Percentiles rank a stretch among this genome's conserved stretches.
These are phyloP conservation scores for Penicillium malachiteum DNA, from an alignment of 495 filamentous ascomycete genomes.

Conservation along the genomic window DNA sequence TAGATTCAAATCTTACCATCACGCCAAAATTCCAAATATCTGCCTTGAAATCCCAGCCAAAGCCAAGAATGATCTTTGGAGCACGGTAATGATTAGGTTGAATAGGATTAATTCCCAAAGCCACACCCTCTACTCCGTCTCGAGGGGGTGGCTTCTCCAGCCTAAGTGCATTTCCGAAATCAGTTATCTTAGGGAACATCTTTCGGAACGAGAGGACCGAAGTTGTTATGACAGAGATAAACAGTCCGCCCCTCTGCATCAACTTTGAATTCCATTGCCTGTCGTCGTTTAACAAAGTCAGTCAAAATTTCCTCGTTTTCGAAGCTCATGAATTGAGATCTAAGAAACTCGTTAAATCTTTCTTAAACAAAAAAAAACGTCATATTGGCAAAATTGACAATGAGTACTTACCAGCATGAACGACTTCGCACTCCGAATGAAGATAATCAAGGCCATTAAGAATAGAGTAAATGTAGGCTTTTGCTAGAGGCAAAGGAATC, in stretches of 20 bases:
- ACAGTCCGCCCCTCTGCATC: conserved; percentile 14
- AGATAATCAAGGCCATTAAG: conserved; percentile 40
- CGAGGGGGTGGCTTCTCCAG: conserved; percentile 9
- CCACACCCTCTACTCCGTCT: background rate
- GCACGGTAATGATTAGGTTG: conserved; percentile 34
- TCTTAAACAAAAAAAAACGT: background rate
- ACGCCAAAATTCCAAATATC: conserved; percentile 41
- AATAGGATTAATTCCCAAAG: conserved; percentile 21
- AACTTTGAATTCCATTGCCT: conserved; percentile 38
- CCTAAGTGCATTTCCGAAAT: conserved; percentile 68
- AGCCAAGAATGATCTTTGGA: conserved; percentile 35
- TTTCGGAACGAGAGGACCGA: conserved; percentile 22
- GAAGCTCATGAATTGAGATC: too few species aligned
- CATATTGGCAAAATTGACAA: background rate
- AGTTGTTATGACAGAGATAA: conserved; percentile 34
- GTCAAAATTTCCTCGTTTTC: too few species aligned
- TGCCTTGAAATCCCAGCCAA: conserved; percentile 31
- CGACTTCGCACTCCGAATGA: conserved; percentile 34
- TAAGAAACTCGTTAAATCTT: conserved; percentile 10
- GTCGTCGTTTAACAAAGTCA: too few species aligned
- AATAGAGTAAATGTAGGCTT: conserved; percentile 31
- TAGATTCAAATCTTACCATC: conserved; percentile 25
- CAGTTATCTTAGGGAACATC: conserved; percentile 13
- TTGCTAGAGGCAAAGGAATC: conserved; percentile 24
- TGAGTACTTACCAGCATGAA: conserved; percentile 28